These are phyloP conservation scores for Trametes pubescens DNA, from an alignment of 1,284 basidiomycete species.

Conservation along the genomic window DNA sequence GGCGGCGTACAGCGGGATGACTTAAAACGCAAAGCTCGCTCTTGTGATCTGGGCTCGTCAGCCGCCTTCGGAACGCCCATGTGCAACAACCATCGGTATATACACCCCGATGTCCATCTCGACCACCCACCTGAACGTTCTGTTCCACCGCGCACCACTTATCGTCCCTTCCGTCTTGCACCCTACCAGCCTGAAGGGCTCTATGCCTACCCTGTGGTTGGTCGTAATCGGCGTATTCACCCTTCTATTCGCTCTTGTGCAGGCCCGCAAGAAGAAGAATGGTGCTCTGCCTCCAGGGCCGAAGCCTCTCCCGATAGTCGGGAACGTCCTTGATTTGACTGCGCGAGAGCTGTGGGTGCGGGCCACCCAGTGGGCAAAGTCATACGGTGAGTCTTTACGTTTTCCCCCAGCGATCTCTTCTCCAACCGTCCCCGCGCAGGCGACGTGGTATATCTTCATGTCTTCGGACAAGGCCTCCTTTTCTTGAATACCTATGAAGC, in stretches of 20 bases:
- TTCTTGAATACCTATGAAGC: constrained; percentile 69
- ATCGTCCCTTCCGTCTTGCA: neutral
- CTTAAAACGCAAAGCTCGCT: neutral
- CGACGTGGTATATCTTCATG: constrained; percentile 66
- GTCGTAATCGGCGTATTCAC: constrained; percentile 14
- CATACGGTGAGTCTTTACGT: constrained; percentile 36
- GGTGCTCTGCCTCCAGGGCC: constrained; percentile 63
- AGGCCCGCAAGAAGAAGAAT: constrained; percentile 18
- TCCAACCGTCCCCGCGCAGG: constrained; percentile 47
- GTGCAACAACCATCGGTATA: neutral
- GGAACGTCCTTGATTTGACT: constrained; percentile 66
- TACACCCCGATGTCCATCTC: neutral
- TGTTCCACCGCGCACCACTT: neutral
- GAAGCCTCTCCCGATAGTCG: constrained; percentile 66
- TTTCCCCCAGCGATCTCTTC: too few species aligned
- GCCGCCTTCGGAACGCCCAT: neutral
- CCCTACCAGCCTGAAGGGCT: neutral
- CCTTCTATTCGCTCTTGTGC: constrained; percentile 27
- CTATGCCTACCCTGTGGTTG: neutral
- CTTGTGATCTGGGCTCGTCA: neutral
- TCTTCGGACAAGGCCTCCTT: constrained; percentile 68
- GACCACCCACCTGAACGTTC: neutral
- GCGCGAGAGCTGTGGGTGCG: constrained; percentile 55
- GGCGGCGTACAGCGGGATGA: neutral
- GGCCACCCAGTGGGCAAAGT: constrained; percentile 40